A percentile compares a stretch with the other conserved stretches of the same genome.
Conservation (phyloP, 164 flowering plant genomes). For the Liriodendron chinense region DNA sequence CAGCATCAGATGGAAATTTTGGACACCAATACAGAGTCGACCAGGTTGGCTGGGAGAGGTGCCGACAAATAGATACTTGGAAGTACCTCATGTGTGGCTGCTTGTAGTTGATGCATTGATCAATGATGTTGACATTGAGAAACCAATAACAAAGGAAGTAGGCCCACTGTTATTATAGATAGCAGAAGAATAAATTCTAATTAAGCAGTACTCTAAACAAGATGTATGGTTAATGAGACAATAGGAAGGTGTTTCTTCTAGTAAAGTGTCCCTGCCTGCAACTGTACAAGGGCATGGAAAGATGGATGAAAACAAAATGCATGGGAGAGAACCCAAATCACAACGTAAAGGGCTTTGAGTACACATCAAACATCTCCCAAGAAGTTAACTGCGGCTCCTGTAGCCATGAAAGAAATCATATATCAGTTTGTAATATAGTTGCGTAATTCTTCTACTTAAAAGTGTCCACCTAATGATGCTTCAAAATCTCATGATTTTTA, state of each 20-base stretch:
- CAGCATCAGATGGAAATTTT: no score
- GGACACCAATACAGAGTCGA: no score
- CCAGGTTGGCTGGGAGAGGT: no score
- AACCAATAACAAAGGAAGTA: no score
- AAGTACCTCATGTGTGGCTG: no score
- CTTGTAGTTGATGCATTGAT: no score
- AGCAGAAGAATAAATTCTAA: no score
- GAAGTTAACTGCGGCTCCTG: conserved; percentile 85
- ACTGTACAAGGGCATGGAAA: neutral
- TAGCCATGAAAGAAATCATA: conserved; percentile 4
- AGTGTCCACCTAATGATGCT: neutral
- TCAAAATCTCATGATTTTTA: neutral
- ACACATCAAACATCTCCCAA: conserved; percentile 65
- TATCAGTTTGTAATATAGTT: neutral
- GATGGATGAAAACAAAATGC: no score
- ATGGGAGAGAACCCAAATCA: conserved; percentile 21
- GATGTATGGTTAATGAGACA: neutral
- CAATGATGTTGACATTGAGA: no score
- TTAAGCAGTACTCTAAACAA: neutral
- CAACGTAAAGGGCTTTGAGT: conserved; percentile 64
- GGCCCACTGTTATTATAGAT: no score
- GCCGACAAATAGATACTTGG: no score
- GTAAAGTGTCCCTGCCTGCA: neutral
- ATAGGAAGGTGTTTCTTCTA: conserved; percentile 1
- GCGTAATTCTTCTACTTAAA: neutral